Conservation (phyloP, 2,329 filamentous ascomycete species). For the Colletotrichum sp. region DNA sequence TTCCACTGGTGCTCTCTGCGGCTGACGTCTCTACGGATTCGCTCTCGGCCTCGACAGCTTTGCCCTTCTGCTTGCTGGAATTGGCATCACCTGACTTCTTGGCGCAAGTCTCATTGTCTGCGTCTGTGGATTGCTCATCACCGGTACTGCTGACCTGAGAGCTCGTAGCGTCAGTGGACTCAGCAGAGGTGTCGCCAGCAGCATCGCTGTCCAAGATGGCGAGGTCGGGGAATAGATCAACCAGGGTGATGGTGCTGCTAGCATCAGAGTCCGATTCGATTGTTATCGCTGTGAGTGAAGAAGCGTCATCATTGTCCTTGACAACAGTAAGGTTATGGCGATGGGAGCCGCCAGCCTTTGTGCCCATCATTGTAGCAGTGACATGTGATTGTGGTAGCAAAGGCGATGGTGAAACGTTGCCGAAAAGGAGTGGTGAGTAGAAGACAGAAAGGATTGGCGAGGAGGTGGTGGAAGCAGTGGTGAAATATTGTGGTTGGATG, state of each 20-base stretch:
- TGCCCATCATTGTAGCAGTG: not conserved
- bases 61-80: not conserved
- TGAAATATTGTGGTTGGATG: not conserved
- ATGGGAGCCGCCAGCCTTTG: not conserved
- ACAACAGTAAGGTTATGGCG: not conserved
- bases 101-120: not conserved
- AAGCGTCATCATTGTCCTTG: not conserved
- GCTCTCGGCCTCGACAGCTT: not conserved
- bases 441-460: not conserved
- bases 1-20: not conserved
- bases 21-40: not conserved
- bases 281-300: not conserved
- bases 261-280: not conserved
- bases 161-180: not conserved
- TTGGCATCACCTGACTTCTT: not conserved
- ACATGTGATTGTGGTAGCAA: not conserved
- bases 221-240: not conserved
- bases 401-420: not conserved
- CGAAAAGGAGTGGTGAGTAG: not conserved
- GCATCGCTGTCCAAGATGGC: not conserved
- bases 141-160: not conserved
- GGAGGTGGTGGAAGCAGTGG: not conserved
- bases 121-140: not conserved
- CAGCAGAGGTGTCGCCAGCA: not conserved
- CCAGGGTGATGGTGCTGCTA: slow-evolving; percentile 2